These are phyloP conservation scores for Auxenochlorella pyrenoidosa DNA, from an alignment of 139 green algal genomes.

Conservation along the genomic window DNA sequence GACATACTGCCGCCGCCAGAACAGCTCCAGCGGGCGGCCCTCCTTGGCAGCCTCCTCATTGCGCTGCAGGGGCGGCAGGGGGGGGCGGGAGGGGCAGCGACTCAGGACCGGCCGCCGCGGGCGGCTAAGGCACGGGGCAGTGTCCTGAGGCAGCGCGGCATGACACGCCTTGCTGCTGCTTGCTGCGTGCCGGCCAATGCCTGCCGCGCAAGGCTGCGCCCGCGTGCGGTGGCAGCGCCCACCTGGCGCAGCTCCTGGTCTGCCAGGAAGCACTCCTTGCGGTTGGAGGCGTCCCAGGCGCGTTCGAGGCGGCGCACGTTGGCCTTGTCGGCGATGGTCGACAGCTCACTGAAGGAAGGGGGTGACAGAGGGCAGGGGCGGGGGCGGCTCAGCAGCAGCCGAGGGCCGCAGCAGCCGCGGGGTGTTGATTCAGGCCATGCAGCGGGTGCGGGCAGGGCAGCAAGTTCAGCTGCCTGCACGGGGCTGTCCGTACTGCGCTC, in stretches of 20 bases:
- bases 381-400: background rate
- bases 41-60: constrained; percentile 50
- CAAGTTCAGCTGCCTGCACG: too few species aligned
- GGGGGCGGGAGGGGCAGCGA: background rate
- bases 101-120: too few species aligned
- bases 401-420: too few species aligned
- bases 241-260: constrained; percentile 53
- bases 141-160: too few species aligned
- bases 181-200: background rate
- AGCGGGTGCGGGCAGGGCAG: too few species aligned
- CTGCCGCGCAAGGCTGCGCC: background rate
- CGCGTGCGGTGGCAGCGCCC: background rate
- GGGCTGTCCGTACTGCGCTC: too few species aligned
- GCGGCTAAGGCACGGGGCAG: too few species aligned
- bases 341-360: constrained; percentile 43
- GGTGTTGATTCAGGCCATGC: too few species aligned
- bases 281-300: constrained; percentile 42
- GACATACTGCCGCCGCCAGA: constrained; percentile 86
- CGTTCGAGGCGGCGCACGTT: constrained; percentile 48
- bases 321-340: constrained; percentile 32
- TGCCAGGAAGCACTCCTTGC: constrained; percentile 57
- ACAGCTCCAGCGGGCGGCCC: constrained; percentile 62
- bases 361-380: too few species aligned
- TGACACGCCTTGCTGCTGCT: too few species aligned
- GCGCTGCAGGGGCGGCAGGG: background rate